Evolutionary conservation across 148 eudicot genomes (phyloP).

Genomic region (Salicornia ramosissima): DNA sequence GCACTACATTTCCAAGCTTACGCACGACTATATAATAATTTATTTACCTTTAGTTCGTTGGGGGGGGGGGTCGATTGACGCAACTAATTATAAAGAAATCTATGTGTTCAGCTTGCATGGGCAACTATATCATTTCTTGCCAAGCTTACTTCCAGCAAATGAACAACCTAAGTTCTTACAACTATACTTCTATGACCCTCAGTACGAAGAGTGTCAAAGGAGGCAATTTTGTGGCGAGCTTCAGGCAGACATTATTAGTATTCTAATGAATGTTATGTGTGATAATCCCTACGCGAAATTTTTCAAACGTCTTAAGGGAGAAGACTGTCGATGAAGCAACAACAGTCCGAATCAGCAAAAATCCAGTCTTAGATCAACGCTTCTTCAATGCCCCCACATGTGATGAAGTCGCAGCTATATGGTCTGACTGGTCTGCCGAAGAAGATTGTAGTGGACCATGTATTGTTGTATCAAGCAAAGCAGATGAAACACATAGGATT

Average conservation of each 20-base stretch:
- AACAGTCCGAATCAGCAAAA: not conserved
- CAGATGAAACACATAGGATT: not conserved
- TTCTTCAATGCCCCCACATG: slow-evolving; percentile 1
- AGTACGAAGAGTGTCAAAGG: too few relatives aligned
- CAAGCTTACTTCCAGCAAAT: too few relatives aligned
- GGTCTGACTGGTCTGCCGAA: not conserved
- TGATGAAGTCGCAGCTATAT: not conserved
- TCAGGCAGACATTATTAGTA: not conserved
- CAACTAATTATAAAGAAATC: too few relatives aligned
- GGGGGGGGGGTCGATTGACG: too few relatives aligned
- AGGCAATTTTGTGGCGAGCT: too few relatives aligned
- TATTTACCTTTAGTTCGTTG: too few relatives aligned
- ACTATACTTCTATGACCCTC: too few relatives aligned
- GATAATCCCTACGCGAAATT: slow-evolving; percentile 5
- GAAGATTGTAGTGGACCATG: not conserved
- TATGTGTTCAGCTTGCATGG: too few relatives aligned
- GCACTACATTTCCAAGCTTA: too few relatives aligned
- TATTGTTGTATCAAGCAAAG: not conserved
- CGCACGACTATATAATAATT: too few relatives aligned
- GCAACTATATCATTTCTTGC: too few relatives aligned
- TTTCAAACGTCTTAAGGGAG: not conserved
- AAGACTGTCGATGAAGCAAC: not conserved
- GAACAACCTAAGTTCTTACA: too few relatives aligned
- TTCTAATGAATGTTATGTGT: not conserved
- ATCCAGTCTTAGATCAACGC: not conserved